These are phyloP conservation scores for Scenedesmus sp. DNA, from an alignment of 163 green algal species.

Conservation along the genomic window DNA sequence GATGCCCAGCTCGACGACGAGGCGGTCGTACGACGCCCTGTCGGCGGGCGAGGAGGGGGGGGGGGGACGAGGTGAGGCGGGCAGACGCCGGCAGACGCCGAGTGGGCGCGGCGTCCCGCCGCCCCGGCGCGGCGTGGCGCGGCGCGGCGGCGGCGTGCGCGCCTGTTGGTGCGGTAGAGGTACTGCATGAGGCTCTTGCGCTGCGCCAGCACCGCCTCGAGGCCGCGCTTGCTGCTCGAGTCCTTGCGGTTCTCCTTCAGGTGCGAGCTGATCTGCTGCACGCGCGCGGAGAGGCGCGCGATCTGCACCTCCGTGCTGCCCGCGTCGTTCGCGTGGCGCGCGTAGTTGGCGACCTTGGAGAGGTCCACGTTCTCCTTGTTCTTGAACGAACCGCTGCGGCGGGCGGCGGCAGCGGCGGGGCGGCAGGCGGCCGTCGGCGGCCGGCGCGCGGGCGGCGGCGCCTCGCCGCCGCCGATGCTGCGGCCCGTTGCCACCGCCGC, in stretches of 20 bases:
- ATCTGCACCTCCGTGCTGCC: constrained; percentile 92
- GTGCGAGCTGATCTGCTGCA: constrained; percentile 87
- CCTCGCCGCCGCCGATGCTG: neutral
- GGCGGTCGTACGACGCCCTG: constrained; percentile 63
- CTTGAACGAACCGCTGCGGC: constrained; percentile 75
- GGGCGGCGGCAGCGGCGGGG: neutral
- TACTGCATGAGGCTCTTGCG: constrained; percentile 86
- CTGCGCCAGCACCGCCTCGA: constrained; percentile 77
- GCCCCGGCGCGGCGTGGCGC: too few species aligned
- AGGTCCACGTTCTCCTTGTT: constrained; percentile 85
- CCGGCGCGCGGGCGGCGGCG: too few species aligned
- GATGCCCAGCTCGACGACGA: constrained; percentile 65
- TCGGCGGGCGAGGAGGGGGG: too few species aligned
- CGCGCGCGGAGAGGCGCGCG: constrained; percentile 77
- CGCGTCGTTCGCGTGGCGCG: constrained; percentile 68
- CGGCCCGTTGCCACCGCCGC: too few species aligned
- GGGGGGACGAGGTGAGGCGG: too few species aligned
- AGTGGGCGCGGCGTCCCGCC: too few species aligned
- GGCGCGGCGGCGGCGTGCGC: too few species aligned
- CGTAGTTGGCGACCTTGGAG: constrained; percentile 55
- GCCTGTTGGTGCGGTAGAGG: constrained; percentile 74
- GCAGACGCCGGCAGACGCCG: neutral
- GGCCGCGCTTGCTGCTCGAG: constrained; percentile 76
- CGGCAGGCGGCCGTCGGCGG: too few species aligned
- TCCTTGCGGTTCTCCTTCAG: constrained; percentile 91